These are phyloP conservation scores for Gynochthodes officinalis DNA, from an alignment of 257 asterid genomes.

Conservation along the genomic window DNA sequence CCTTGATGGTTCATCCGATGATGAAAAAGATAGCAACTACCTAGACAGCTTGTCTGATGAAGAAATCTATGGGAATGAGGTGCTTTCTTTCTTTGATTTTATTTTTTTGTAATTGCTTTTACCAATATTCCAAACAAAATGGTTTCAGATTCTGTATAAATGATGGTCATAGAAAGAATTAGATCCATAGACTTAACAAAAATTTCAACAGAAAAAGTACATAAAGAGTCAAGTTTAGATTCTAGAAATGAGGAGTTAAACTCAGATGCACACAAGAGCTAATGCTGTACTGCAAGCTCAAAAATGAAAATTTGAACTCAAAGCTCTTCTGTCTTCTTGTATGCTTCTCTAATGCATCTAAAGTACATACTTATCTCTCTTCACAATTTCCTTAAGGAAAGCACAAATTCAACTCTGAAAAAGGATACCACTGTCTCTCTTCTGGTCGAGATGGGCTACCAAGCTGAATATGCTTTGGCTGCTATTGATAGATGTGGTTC, in stretches of 20 bases:
- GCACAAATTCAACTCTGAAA: conserved; percentile 36
- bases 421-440: conserved; percentile 34
- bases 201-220: too few relatives aligned
- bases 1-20: background rate
- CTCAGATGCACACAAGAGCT: background rate
- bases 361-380: background rate
- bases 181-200: too few relatives aligned
- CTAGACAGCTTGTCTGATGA: background rate
- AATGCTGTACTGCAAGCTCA: background rate
- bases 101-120: background rate
- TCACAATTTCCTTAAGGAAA: conserved; percentile 19
- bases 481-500: conserved; percentile 64
- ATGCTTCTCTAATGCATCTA: background rate
- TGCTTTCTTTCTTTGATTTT: background rate
- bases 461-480: conserved; percentile 44
- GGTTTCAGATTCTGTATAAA: background rate
- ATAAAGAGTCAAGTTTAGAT: background rate
- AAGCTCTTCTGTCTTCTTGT: background rate
- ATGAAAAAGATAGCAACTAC: background rate
- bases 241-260: background rate
- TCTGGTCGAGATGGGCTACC: conserved; percentile 59
- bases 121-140: background rate
- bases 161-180: background rate
- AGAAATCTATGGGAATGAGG: background rate
- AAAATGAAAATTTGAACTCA: background rate